Percentiles rank a stretch among this genome's conserved stretches.
These are phyloP conservation scores for Aureobasidium zeae DNA, from an alignment of 2,329 filamentous ascomycete species.

Conservation along the genomic window DNA sequence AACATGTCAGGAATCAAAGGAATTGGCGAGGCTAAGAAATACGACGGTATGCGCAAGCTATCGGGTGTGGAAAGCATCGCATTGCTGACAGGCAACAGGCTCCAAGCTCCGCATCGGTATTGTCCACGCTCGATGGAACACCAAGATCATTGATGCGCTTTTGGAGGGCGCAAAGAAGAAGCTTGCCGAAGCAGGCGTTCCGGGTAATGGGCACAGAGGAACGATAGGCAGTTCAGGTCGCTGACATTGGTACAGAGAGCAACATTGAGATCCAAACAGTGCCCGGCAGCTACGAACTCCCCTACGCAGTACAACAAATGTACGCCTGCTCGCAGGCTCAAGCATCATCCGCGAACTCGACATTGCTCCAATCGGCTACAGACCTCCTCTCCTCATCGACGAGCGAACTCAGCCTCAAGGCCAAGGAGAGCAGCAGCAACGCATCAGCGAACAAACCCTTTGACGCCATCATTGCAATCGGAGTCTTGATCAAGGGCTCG, in stretches of 20 bases:
- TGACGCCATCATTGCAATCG: slow-evolving; percentile 89
- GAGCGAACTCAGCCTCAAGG: slow-evolving; percentile 46
- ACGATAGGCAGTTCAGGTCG: neutral
- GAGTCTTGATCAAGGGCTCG: slow-evolving; percentile 94
- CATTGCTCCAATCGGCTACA: slow-evolving; percentile 56
- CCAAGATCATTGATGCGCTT: slow-evolving; percentile 74
- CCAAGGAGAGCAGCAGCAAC: slow-evolving; percentile 28
- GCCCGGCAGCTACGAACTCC: slow-evolving; percentile 89
- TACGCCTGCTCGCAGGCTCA: slow-evolving; percentile 53
- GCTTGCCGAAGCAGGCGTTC: slow-evolving; percentile 69
- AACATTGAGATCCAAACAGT: slow-evolving; percentile 88
- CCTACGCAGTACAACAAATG: slow-evolving; percentile 73
- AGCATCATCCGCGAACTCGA: slow-evolving; percentile 50
- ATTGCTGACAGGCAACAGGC: slow-evolving; percentile 28
- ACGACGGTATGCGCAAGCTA: slow-evolving; percentile 42
- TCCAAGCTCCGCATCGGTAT: slow-evolving; percentile 77
- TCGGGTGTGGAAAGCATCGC: slow-evolving; percentile 1
- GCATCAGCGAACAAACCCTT: slow-evolving; percentile 54
- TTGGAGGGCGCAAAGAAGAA: slow-evolving; percentile 70
- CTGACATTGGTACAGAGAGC: slow-evolving; percentile 42
- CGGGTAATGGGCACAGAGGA: slow-evolving; percentile 22
- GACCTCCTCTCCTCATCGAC: slow-evolving; percentile 63
- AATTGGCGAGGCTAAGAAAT: slow-evolving; percentile 48
- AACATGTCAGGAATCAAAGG: slow-evolving; percentile 52
- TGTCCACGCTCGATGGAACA: slow-evolving; percentile 94